Evolutionary conservation across 164 flowering plant species (phyloP), one percentile per base, ranked within the genome.

Genomic region (Aristolochia contorta): DNA sequence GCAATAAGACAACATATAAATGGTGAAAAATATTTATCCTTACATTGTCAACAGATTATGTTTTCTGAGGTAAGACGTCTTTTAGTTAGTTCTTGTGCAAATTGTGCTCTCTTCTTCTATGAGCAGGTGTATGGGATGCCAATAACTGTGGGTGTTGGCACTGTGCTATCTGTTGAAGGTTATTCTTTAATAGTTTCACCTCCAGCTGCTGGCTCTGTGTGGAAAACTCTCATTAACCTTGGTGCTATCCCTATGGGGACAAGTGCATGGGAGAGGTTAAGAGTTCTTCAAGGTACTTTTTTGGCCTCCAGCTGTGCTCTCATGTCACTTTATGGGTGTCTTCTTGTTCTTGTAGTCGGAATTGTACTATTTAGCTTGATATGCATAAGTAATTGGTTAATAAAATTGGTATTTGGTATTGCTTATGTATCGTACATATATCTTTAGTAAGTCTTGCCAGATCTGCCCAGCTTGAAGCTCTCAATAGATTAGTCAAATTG

Each of bases 111-210:
- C 51, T 37, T 51, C 21, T 23, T 50, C 37, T 27, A 37, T 61
- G 65, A 71, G 54, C 77, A 91, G 97, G 87, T 86, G 52, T 75
- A 77, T 75, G 91, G 86, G 48, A 75, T 79, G 84, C 97, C 97
- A 23, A 18, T 91, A 60, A 87, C 97, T 59, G 82, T 83, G 47
- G 92, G 91, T n/a, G 93, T 84, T 60, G 97, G 97, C 57, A 86
- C 63, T 74, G 19, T 83, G 49, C 64, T 91, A 60, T 80, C 87
- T 57, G 83, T 78, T 63, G 89, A 79, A 61, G 95, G 97, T 13
- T 91, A 73, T 71, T 81, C 96, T 23, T 47, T 91, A 62, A 60
- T 87, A 74, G 75, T 80, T 76, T 69, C 96, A 33, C 89, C 91
- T 21, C 82, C 83, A 43, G 79, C 78, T 65, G 86, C 95, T 56